Conservation (phyloP, 225 moss, liverwort and hornwort species). For the Climacium dendroides region DNA sequence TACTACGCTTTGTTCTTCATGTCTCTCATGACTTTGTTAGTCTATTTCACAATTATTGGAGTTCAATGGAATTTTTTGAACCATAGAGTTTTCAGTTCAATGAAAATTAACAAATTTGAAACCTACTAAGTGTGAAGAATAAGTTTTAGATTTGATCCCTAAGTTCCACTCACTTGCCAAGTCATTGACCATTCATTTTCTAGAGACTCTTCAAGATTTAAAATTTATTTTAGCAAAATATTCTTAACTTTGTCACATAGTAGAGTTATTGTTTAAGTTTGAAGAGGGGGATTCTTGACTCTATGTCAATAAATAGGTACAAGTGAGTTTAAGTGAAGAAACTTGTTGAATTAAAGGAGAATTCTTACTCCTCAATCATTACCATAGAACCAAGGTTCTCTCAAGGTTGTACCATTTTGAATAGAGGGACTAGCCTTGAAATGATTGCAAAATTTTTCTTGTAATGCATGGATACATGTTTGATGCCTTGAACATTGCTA, state of each 20-base stretch:
- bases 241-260: no score
- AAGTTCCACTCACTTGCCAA: neutral
- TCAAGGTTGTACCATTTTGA: neutral
- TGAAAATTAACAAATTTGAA: neutral
- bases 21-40: neutral
- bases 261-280: neutral
- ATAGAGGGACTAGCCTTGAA: neutral
- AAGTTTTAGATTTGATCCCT: neutral
- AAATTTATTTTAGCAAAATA: neutral
- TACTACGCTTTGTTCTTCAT: neutral
- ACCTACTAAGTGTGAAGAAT: neutral
- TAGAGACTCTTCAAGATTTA: no score
- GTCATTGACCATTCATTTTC: neutral
- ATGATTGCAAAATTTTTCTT: neutral
- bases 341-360: neutral
- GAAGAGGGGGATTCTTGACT: neutral
- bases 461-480: neutral
- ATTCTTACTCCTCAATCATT: neutral
- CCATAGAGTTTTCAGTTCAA: neutral
- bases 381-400: neutral
- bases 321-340: neutral
- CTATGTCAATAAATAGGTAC: neutral
- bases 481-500: neutral
- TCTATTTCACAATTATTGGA: no score
- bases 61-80: neutral